Conservation (phyloP, 495 filamentous ascomycete species). For the Aspergillus funiculosus region DNA sequence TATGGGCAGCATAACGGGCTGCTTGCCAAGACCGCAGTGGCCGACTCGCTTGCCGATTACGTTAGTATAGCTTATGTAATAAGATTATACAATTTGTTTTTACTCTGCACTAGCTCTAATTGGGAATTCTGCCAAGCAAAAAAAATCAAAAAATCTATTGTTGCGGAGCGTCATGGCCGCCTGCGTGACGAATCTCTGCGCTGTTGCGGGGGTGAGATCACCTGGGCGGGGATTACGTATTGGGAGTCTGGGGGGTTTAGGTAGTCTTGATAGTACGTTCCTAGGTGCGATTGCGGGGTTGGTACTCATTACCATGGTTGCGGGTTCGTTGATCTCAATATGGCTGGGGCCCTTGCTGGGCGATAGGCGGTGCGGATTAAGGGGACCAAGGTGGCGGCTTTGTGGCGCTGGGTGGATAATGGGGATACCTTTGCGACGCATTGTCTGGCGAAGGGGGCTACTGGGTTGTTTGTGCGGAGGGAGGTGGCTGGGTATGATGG, state of each 20-base stretch:
- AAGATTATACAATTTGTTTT: too few species aligned
- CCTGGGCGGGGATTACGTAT: slow-evolving; percentile 45
- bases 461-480: slow-evolving; percentile 33
- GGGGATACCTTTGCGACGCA: slow-evolving; percentile 45
- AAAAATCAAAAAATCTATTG: too few species aligned
- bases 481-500: slow-evolving; percentile 42
- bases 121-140: slow-evolving; percentile 46
- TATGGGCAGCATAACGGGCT: too few species aligned
- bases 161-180: slow-evolving; percentile 42
- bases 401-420: slow-evolving; percentile 40
- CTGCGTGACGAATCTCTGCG: slow-evolving; percentile 46
- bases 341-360: slow-evolving; percentile 35
- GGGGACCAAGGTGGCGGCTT: slow-evolving; percentile 34
- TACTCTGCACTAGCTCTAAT: slow-evolving; percentile 35
- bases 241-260: slow-evolving; percentile 42
- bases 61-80: too few species aligned
- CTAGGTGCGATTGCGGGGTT: slow-evolving; percentile 47
- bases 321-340: slow-evolving; percentile 41
- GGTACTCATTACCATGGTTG: slow-evolving; percentile 47
- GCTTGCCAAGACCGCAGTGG: too few species aligned
- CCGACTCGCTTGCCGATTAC: too few species aligned
- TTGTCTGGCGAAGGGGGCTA: slow-evolving; percentile 41
- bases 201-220: slow-evolving; percentile 40
- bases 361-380: slow-evolving; percentile 46
- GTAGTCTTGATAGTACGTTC: slow-evolving; percentile 43